Conservation (phyloP, 495 filamentous ascomycete genomes). For the Hyphodiscus hymeniophilus region DNA sequence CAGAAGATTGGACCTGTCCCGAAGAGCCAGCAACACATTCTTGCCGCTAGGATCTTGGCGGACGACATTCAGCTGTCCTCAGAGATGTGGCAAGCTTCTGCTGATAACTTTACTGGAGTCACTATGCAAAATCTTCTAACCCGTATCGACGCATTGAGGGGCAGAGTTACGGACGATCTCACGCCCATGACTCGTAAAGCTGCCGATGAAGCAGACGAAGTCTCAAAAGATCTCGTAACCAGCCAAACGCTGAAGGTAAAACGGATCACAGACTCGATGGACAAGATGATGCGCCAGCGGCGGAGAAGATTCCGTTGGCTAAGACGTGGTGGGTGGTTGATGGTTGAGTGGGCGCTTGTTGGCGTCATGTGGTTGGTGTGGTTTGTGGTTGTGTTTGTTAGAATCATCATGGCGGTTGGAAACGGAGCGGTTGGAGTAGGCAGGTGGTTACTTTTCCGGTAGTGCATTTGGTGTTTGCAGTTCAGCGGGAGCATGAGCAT, state of each 20-base stretch:
- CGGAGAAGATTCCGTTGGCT: constrained; percentile 66
- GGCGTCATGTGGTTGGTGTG: constrained; percentile 80
- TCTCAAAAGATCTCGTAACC: constrained; percentile 64
- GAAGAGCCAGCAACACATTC: constrained; percentile 54
- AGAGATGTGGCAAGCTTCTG: constrained; percentile 19
- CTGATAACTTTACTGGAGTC: constrained; percentile 35
- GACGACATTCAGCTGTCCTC: constrained; percentile 21
- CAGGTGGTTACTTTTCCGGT: constrained; percentile 76
- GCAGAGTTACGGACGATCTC: constrained; percentile 42
- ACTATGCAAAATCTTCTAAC: constrained; percentile 36
- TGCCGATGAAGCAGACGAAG: constrained; percentile 68
- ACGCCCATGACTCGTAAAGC: constrained; percentile 53
- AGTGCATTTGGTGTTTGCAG: neutral
- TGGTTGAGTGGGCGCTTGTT: constrained; percentile 73
- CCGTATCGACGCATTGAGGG: constrained; percentile 41
- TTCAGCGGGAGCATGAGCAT: neutral
- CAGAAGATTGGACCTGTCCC: constrained; percentile 40
- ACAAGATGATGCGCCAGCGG: constrained; percentile 58
- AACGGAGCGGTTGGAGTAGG: constrained; percentile 48
- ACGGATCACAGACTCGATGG: constrained; percentile 66
- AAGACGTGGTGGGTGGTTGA: constrained; percentile 56
- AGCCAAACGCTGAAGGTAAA: constrained; percentile 70
- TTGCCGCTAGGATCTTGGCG: constrained; percentile 58
- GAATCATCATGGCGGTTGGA: constrained; percentile 51
- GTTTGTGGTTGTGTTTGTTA: constrained; percentile 65